Conservation (phyloP, 1,139 yeast genomes). For the Yamadazyma dushanensis region DNA sequence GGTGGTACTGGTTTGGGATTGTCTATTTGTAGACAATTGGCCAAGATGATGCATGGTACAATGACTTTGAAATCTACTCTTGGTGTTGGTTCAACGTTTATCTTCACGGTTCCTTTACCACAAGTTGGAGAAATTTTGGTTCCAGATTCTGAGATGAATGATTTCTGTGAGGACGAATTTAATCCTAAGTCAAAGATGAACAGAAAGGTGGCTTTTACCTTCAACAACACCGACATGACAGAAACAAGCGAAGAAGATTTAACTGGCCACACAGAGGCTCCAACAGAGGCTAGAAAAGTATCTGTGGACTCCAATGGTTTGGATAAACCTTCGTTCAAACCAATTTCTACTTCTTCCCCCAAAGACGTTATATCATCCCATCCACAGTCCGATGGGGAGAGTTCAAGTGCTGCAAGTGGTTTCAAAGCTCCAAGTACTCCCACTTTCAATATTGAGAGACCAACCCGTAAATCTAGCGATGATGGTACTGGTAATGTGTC, state of each 20-base stretch:
- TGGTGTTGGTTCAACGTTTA: slow-evolving; percentile 80
- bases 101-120: slow-evolving; percentile 73
- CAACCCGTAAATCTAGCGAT: slow-evolving; percentile 7
- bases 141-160: slow-evolving; percentile 36
- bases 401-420: not conserved
- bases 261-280: not conserved
- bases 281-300: not conserved
- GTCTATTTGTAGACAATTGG: slow-evolving; percentile 88
- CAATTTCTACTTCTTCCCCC: not conserved
- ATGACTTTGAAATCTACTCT: slow-evolving; percentile 66
- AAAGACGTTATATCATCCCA: not conserved
- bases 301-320: not conserved
- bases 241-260: slow-evolving; percentile 5
- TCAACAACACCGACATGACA: slow-evolving; percentile 16
- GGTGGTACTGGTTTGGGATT: slow-evolving; percentile 97
- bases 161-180: slow-evolving; percentile 47
- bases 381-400: not conserved
- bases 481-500: slow-evolving; percentile 9
- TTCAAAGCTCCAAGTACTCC: slow-evolving; percentile 5
- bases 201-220: slow-evolving; percentile 39
- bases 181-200: slow-evolving; percentile 38
- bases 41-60: slow-evolving; percentile 85
- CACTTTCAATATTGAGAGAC: slow-evolving; percentile 6
- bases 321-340: not conserved
- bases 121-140: slow-evolving; percentile 64